phyloP scores from a whole-genome alignment of 495 filamentous ascomycete genomes.

The Penicillium steckii region DNA sequence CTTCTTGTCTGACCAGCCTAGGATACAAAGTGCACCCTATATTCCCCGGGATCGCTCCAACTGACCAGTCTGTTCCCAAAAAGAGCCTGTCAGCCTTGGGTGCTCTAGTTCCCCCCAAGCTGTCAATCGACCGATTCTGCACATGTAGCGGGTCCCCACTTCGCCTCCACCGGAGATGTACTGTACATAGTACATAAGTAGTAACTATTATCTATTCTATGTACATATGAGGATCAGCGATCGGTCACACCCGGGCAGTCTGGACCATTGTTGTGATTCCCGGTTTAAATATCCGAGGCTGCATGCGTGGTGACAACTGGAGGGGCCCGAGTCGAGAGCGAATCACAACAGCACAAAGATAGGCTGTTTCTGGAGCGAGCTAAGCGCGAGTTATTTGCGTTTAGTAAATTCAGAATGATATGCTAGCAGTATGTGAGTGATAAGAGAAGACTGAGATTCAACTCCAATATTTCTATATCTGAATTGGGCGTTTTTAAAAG shows the following conservation, averaged over 20 bases:
- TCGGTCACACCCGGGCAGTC: no score
- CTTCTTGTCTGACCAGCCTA: no score
- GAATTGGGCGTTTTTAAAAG: background rate
- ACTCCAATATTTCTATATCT: no score
- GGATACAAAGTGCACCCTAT: no score
- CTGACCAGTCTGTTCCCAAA: no score
- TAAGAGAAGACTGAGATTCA: no score
- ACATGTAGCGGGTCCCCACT: background rate
- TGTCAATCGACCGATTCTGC: background rate
- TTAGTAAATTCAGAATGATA: background rate
- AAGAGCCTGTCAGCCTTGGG: background rate
- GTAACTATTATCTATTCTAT: no score
- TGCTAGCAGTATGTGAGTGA: no score
- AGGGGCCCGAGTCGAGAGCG: background rate
- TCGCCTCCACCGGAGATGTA: background rate
- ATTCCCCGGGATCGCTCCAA: no score
- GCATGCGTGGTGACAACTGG: background rate
- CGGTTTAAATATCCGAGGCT: background rate
- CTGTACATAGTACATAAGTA: no score
- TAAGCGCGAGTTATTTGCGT: constrained; percentile 13
- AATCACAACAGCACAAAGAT: constrained; percentile 19
- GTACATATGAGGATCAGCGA: no score
- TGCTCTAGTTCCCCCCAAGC: no score
- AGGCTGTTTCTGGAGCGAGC: constrained; percentile 10
- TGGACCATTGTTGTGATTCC: background rate